phyloP scores from a whole-genome alignment of 352 stramenopile genomes.

The Poterioochromonas sp. region DNA sequence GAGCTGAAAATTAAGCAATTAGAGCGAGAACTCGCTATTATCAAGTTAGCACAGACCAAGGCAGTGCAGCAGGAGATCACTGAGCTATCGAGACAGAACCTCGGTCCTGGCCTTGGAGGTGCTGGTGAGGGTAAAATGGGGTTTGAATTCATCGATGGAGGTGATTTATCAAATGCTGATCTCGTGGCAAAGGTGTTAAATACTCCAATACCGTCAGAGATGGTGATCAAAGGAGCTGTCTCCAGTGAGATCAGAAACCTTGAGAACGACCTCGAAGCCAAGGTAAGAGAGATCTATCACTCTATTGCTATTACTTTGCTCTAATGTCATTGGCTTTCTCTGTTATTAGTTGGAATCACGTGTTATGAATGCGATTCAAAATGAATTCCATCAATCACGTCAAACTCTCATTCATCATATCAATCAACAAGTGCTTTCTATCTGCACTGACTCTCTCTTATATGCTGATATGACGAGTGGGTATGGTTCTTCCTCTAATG shows the following conservation, averaged over 20 bases:
- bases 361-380: too few relatives aligned
- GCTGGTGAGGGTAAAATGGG: background rate
- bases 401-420: too few relatives aligned
- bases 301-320: too few relatives aligned
- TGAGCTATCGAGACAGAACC: background rate
- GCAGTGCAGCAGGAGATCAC: background rate
- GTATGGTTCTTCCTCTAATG: too few relatives aligned
- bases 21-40: background rate
- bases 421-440: too few relatives aligned
- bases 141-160: background rate
- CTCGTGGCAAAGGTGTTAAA: background rate
- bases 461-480: too few relatives aligned
- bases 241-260: background rate
- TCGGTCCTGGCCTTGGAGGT: background rate
- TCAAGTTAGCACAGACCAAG: background rate
- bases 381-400: too few relatives aligned
- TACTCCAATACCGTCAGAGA: background rate
- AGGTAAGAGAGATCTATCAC: background rate
- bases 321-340: too few relatives aligned
- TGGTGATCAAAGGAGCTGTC: background rate
- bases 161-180: background rate
- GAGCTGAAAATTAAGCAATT: background rate
- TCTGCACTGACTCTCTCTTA: too few relatives aligned
- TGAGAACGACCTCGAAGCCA: background rate
- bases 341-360: too few relatives aligned